Percentiles rank a stretch among this genome's conserved stretches.
Conservation (phyloP, 2,329 filamentous ascomycete genomes). For the Ophiostoma triangulosporum region DNA sequence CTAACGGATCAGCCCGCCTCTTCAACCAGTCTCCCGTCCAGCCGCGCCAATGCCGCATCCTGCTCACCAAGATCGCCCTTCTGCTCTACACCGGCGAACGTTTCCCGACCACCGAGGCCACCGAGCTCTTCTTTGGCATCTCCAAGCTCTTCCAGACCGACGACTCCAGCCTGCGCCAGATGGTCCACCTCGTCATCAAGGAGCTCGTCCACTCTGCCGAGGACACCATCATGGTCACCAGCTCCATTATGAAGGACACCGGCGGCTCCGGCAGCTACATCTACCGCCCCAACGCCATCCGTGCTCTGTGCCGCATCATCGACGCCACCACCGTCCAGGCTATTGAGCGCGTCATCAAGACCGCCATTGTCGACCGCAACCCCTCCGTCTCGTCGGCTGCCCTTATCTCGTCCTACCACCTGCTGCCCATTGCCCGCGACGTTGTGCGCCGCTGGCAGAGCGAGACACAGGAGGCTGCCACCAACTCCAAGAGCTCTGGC, state of each 20-base stretch:
- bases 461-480: conserved; percentile 93
- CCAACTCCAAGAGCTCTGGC: conserved; percentile 73
- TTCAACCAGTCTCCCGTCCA: conserved; percentile 98
- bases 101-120: conserved; percentile 95
- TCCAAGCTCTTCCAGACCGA: conserved; percentile 99
- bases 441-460: conserved; percentile 97
- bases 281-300: conserved; percentile 89
- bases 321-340: conserved; percentile 93
- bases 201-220: conserved; percentile 90
- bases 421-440: conserved; percentile 88
- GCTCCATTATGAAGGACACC: conserved; percentile 99
- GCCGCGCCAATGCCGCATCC: conserved; percentile 90
- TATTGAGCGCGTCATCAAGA: conserved; percentile 97
- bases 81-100: conserved; percentile 94
- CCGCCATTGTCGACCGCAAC: conserved; percentile 97
- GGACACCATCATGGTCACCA: conserved; percentile 99
- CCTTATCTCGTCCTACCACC: conserved; percentile 91
- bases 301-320: conserved; percentile 90
- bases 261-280: conserved; percentile 88
- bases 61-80: conserved; percentile 92
- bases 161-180: conserved; percentile 92
- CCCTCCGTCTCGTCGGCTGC: conserved; percentile 94
- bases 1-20: conserved; percentile 57
- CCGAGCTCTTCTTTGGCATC: conserved; percentile 95
- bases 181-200: conserved; percentile 98